phyloP scores from a whole-genome alignment of 768 basidiomycete genomes.

The Pleurotus citrinopileatus region DNA sequence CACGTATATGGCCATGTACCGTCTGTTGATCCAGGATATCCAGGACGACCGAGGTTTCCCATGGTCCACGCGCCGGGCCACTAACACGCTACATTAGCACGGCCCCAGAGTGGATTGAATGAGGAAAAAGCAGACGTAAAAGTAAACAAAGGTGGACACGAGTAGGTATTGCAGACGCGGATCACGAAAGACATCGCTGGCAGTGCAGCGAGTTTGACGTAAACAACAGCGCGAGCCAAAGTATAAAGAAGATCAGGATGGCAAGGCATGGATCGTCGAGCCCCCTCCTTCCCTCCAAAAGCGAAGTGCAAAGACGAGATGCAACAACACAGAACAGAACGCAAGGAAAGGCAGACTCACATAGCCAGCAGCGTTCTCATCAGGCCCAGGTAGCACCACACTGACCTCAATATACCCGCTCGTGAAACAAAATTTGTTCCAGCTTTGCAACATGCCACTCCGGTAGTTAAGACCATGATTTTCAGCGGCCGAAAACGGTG shows the following conservation, averaged over 20 bases:
- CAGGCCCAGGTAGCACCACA: slow-evolving; percentile 56
- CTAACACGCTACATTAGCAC: slow-evolving; percentile 15
- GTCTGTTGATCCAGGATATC: slow-evolving; percentile 76
- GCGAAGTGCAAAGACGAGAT: background rate
- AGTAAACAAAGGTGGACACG: too few relatives aligned
- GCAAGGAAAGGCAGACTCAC: slow-evolving; percentile 27
- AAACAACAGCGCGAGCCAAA: background rate
- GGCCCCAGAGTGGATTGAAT: background rate
- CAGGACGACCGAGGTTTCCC: slow-evolving; percentile 84
- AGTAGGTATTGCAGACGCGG: too few relatives aligned
- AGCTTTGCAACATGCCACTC: slow-evolving; percentile 81
- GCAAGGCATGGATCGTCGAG: background rate
- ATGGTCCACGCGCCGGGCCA: slow-evolving; percentile 90
- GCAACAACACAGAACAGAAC: background rate
- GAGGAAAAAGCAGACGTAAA: background rate
- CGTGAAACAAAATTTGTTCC: slow-evolving; percentile 91
- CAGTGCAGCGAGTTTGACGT: background rate
- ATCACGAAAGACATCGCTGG: background rate
- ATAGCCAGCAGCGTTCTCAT: slow-evolving; percentile 47
- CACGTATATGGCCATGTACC: slow-evolving; percentile 84
- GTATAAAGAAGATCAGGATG: background rate
- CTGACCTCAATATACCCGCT: slow-evolving; percentile 76
- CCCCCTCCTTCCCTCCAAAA: background rate
- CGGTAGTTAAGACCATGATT: slow-evolving; percentile 64
- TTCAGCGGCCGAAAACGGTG: slow-evolving; percentile 38